These are phyloP conservation scores for Diaporthe capsici DNA, from an alignment of 2,329 filamentous ascomycete genomes.

Conservation along the genomic window DNA sequence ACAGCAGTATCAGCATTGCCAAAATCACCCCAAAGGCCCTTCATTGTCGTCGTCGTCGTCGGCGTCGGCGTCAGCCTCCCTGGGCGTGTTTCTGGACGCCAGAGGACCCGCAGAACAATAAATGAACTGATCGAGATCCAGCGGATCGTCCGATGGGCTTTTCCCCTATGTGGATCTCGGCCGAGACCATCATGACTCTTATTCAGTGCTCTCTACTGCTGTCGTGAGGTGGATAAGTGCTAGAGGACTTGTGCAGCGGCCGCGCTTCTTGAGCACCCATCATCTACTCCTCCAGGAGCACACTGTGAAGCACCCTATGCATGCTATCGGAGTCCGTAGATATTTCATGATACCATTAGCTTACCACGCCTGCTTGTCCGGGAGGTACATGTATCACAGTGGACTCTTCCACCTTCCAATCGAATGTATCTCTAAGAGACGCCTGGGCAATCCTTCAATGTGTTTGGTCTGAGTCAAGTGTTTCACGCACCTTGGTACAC, in stretches of 20 bases:
- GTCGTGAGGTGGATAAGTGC: background rate
- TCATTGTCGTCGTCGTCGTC: background rate
- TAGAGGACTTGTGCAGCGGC: background rate
- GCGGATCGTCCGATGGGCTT: conserved; percentile 35
- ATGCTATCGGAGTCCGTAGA: background rate
- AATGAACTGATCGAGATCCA: conserved; percentile 27
- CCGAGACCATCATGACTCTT: conserved; percentile 36
- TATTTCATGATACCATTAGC: background rate
- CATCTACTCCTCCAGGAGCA: background rate
- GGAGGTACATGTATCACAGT: background rate
- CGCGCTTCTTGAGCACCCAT: background rate
- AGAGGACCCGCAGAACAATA: conserved; percentile 20
- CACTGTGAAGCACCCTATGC: background rate
- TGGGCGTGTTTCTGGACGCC: conserved; percentile 13
- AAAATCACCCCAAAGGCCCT: background rate
- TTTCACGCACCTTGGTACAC: background rate
- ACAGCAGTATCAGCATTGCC: background rate
- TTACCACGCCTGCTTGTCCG: background rate
- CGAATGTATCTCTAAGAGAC: too few relatives aligned
- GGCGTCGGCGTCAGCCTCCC: background rate
- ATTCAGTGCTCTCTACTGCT: background rate
- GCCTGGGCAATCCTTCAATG: background rate
- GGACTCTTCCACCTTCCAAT: background rate
- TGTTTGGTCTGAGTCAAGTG: conserved; percentile 7
- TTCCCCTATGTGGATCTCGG: conserved; percentile 27